Base-by-base conservation (phyloP, 208 protist species). In the Sergeia podlipaevii region DNA sequence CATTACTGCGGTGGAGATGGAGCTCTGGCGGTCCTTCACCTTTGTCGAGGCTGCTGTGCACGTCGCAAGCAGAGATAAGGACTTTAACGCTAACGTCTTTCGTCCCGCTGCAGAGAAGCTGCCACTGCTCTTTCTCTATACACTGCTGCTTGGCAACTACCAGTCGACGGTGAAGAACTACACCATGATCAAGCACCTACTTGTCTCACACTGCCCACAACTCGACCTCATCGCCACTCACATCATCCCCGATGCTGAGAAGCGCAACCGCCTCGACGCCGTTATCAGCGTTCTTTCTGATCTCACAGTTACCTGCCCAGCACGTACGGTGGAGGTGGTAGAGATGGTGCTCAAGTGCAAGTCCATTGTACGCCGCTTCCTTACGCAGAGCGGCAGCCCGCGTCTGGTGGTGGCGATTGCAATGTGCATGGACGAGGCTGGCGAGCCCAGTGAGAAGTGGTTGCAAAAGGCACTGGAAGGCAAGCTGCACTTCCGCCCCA, bases 341-440 rank as follows among this genome's bases (percentile, higher is more conserved):
- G 81, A 89, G 62, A 74, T 84, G 43, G 60, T 91, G 29, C 54
- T 91, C 29, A 82, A 81, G 51, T 76, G 58, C 51, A 87, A 90
- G 65, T 73, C 61, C 7, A 64, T 67, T 3, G 67, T 78, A 18
- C 85, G 86, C 66, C 78, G 65, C 13, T 78, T 95, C 27, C 67
- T 95, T 34, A 54, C 68, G 10, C 54, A 63, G 49, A 83, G 81
- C 46, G 73, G 81, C 34, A 89, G 85, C 59, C 76, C 89, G 8
- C 82, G 85, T 17, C 60, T 95, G 30, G 80, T 89, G n/a, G 85
- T 88, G 13, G 85, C 79, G 7, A 70, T 91, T 32, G 84, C 82
- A n/a, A 91, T 92, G 74, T 93, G 89, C 74, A 89, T 90, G 77
- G 77, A 89, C 34, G 89, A 92, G 45, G 73, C 66, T 3, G 69